phyloP scores from a whole-genome alignment of 371 early-diverging fungal species.

The Apophysomyces trapeziformis region DNA sequence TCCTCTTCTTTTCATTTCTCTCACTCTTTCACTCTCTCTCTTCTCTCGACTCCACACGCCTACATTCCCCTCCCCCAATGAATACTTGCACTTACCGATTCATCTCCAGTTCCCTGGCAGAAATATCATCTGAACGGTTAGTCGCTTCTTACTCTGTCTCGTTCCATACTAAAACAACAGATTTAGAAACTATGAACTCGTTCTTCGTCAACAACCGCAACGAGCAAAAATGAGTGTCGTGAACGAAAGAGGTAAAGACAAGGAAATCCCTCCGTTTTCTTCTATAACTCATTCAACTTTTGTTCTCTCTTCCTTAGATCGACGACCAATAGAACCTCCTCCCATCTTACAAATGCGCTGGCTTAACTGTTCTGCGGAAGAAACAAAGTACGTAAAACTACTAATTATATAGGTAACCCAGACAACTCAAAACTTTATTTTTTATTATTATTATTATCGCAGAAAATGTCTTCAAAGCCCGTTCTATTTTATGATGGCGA shows the following conservation, averaged over 20 bases:
- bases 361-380: constrained; percentile 35
- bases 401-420: constrained; percentile 4
- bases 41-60: constrained; percentile 5
- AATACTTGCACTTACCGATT: constrained; percentile 18
- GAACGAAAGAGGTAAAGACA: constrained; percentile 16
- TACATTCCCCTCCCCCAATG: neutral
- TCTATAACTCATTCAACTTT: neutral
- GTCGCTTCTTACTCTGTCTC: no score
- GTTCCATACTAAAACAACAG: constrained; percentile 2
- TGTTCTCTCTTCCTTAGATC: constrained; percentile 21
- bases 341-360: constrained; percentile 49
- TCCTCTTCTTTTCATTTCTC: constrained; percentile 13
- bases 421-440: constrained; percentile 8
- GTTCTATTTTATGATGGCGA: constrained; percentile 75
- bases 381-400: constrained; percentile 37
- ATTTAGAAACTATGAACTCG: constrained; percentile 12
- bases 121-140: constrained; percentile 10
- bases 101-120: constrained; percentile 3
- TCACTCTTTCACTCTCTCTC: neutral
- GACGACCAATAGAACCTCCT: constrained; percentile 53
- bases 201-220: constrained; percentile 28
- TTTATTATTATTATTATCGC: constrained; percentile 23
- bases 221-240: constrained; percentile 26
- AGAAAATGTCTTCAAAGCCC: constrained; percentile 69
- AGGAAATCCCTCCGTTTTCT: no score